Base-by-base conservation (phyloP, 345 rosid genomes). In the Angophora floribunda region DNA sequence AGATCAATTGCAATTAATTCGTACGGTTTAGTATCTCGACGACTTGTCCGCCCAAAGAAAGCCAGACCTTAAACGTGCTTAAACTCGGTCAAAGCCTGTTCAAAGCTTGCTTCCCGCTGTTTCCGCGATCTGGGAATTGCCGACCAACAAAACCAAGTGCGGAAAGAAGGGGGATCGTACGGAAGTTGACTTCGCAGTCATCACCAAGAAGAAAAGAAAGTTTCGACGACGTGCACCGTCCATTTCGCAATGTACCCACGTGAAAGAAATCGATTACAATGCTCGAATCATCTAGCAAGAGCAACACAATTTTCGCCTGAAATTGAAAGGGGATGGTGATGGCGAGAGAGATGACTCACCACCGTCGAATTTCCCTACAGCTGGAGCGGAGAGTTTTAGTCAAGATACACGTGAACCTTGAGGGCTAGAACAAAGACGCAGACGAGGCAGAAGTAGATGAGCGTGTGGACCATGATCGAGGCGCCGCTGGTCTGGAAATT, bases 401-500 rank as follows among this genome's bases (percentile, higher is more conserved):
- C 95, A 10, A 94, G 65, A 87, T 93, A 91, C 13, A 94, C 3
- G 55, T 93, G 95, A 91, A 94, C 91, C 90, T 88, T 87, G 30
- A 92, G 17, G 30, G 93, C 94, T 28, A 95, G 85, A 80, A 95
- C 75, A 89, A 93, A 94, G 87, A 95, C 90, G 87, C 92, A 93
- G 41, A 93, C 82, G 86, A 93, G 95, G 85, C 92, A 93, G 53
- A 93, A 94, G 79, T 93, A 94, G 80, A 95, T 90, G 52, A 93
- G 87, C 53, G 95, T 63, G 75, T 95, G 95, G 52, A 93, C 86
- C 90, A 93, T 59, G 87, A 95, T 93, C 1, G 97, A 85, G 3
- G 94, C 93, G 10, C 93, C 95, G 47, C 95, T 94, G 2, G 95
- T 93, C 91, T 91, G 90, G 87, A 94, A 92, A 86, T 90, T 93